A percentile compares a stretch with the other conserved stretches of the same genome.
Evolutionary conservation across 2,329 filamentous ascomycete genomes (phyloP).

Genomic region (Chaetoscypha palmicola): DNA sequence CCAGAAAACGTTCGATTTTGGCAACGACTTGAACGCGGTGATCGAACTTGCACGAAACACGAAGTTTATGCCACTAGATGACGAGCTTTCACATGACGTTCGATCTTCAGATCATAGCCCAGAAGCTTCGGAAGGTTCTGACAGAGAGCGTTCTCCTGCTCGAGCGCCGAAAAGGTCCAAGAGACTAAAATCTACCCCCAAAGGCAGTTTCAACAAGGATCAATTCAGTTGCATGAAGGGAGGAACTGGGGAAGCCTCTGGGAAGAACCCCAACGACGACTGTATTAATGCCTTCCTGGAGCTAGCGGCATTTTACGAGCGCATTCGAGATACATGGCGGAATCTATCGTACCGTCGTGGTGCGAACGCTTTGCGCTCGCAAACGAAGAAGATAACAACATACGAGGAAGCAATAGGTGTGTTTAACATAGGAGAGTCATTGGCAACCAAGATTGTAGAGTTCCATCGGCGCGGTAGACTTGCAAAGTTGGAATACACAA

Average conservation of each 20-base stretch:
- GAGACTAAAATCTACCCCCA: conserved; percentile 9
- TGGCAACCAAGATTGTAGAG: conserved; percentile 84
- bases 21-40: conserved; percentile 55
- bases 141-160: conserved; percentile 25
- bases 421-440: conserved; percentile 60
- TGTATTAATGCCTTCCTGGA: conserved; percentile 72
- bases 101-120: conserved; percentile 16
- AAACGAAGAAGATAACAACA: conserved; percentile 56
- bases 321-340: conserved; percentile 72
- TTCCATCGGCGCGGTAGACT: conserved; percentile 71
- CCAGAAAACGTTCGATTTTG: background rate
- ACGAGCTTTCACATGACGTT: conserved; percentile 36
- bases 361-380: conserved; percentile 64
- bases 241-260: conserved; percentile 35
- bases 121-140: conserved; percentile 24
- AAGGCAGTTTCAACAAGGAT: conserved; percentile 33
- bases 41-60: conserved; percentile 57
- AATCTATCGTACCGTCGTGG: conserved; percentile 68
- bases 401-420: conserved; percentile 62
- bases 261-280: conserved; percentile 60
- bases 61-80: conserved; percentile 48
- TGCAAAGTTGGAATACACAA: conserved; percentile 63
- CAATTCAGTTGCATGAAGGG: conserved; percentile 49
- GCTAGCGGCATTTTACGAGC: conserved; percentile 72
- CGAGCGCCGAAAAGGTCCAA: background rate